Base-by-base conservation (phyloP, 2,329 filamentous ascomycete genomes). In the Berkeleyomyces basicola region DNA sequence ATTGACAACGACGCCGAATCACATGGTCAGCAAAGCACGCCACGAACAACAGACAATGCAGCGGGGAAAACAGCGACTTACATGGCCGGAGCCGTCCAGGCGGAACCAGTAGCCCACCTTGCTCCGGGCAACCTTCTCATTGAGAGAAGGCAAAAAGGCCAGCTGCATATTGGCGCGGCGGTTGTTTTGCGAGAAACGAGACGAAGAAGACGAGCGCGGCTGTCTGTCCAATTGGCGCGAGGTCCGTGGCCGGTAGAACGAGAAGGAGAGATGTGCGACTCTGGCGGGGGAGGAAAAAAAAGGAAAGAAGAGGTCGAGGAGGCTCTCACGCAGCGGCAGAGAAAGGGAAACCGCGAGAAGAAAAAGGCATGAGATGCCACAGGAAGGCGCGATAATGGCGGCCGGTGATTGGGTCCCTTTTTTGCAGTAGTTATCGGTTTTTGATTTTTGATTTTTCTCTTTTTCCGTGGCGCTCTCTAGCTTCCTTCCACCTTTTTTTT, bases 21-120 rank as follows among this genome's bases (percentile, higher is more conserved):
- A 33, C 49, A 53, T 53, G 31, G 43, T 55, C 7, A 62, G 49
- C 40, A 49, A 7, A 33, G 39, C 57, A 46, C 39, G 42, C 5
- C n/a, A n/a, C 5, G 14, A 23, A 7, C 10, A 59, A 40, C 16
- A 11, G 36, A 51, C 11, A 7, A 40, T 10, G 16, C 11, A 59
- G 43, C 37, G 37, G n/a, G 36, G 23, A 53, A 10, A 31, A 51
- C 7, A 58, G 16, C 23, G 16, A 79, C 84, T 77, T 80, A 88
- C 86, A 80, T 92, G 87, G 69, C 88, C 88, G 46, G 82, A 90
- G 67, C 87, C 87, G 66, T 95, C 88, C 47, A 95, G 82, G 67
- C 83, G 82, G 74, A 95, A 95, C 76, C 84, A 87, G 67, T 78
- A 77, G 66, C 88, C 88, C 65, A 90, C 78, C 42, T 78, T 72